These are phyloP conservation scores for Calonectria montana DNA, from an alignment of 2,329 filamentous ascomycete species.

Conservation along the genomic window DNA sequence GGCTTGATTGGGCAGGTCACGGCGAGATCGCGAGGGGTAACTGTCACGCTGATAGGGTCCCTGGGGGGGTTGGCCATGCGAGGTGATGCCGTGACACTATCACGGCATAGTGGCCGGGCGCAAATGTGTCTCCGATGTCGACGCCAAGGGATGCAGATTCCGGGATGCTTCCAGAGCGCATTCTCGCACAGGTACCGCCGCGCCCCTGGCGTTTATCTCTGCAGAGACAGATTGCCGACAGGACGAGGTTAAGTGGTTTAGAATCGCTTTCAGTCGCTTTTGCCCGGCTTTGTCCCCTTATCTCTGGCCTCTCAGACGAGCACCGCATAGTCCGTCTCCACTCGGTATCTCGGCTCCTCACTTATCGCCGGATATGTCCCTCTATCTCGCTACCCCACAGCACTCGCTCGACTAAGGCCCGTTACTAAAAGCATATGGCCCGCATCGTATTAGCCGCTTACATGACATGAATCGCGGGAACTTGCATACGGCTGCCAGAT, in stretches of 20 bases:
- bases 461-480: constrained; percentile 2
- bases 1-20: constrained; percentile 17
- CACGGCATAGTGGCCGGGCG: constrained; percentile 1
- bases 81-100: constrained; percentile 6
- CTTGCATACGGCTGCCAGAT: constrained; percentile 5
- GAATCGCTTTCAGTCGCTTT: constrained; percentile 12
- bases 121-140: constrained; percentile 15
- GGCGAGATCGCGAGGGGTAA: constrained; percentile 5
- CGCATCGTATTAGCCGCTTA: not conserved
- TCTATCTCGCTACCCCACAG: not conserved
- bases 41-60: not conserved
- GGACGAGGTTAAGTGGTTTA: not conserved
- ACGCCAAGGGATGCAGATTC: not conserved
- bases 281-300: constrained; percentile 13
- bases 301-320: not conserved
- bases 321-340: not conserved
- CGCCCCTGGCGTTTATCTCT: not conserved
- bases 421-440: not conserved
- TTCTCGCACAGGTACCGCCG: not conserved
- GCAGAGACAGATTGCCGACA: not conserved
- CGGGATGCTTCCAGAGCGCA: not conserved
- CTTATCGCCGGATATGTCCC: not conserved
- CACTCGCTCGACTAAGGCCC: not conserved
- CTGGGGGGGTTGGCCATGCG: not conserved
- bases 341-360: not conserved